These are phyloP conservation scores for Diplotaxis tenuifolia DNA, from an alignment of 345 rosid genomes.

Conservation along the genomic window DNA sequence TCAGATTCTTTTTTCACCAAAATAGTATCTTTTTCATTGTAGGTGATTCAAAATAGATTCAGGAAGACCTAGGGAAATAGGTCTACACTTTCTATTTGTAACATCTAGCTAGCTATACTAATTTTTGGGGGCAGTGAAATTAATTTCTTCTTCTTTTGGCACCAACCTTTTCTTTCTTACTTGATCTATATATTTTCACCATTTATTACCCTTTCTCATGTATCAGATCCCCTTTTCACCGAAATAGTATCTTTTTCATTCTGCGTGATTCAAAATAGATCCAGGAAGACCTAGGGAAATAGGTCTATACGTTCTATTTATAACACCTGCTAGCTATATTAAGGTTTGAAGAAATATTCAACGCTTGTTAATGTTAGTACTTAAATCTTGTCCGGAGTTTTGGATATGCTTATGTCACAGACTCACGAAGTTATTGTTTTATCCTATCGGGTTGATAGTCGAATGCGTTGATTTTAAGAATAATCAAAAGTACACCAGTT, in stretches of 20 bases:
- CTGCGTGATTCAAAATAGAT: conserved; percentile 23
- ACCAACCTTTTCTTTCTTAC: conserved; percentile 14
- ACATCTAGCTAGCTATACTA: conserved; percentile 31
- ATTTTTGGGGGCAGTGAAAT: conserved; percentile 32
- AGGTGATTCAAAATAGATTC: conserved; percentile 22
- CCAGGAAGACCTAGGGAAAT: conserved; percentile 15
- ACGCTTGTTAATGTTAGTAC: conserved; percentile 4
- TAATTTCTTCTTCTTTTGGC: conserved; percentile 17
- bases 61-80: conserved; percentile 20
- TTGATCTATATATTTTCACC: conserved; percentile 27
- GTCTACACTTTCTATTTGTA: conserved; percentile 27
- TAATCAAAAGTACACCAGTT: not conserved
- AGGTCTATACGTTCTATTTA: conserved; percentile 30
- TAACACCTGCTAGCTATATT: conserved; percentile 30
- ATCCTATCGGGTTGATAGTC: not conserved
- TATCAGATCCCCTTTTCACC: conserved; percentile 33
- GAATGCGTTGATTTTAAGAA: not conserved
- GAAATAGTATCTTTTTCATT: conserved; percentile 31
- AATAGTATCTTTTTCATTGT: conserved; percentile 30
- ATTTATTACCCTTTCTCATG: conserved; percentile 15
- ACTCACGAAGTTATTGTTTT: not conserved
- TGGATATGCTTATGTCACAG: conserved; percentile 9
- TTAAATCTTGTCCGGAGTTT: not conserved
- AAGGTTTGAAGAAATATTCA: conserved; percentile 19
- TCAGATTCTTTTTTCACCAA: conserved; percentile 34